These are phyloP conservation scores for Fraxinus platypoda DNA, from an alignment of 305 asterid species.

Conservation along the genomic window DNA sequence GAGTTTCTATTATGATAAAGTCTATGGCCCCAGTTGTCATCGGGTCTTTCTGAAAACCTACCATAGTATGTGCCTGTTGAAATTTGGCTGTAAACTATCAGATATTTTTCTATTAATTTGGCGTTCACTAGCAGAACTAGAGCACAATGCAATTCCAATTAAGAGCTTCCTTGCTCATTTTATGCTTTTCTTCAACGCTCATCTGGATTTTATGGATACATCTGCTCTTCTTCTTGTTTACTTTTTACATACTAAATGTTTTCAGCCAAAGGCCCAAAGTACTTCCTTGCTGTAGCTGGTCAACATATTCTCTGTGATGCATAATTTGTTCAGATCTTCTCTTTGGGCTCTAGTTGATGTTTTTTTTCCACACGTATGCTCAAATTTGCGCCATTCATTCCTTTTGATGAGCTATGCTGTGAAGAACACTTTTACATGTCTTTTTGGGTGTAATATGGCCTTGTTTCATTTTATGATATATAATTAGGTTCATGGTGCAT, in stretches of 20 bases:
- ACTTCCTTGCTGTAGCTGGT: not conserved
- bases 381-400: not conserved
- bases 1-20: not conserved
- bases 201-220: not conserved
- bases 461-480: constrained; percentile 21
- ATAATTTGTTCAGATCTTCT: not conserved
- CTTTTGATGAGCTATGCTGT: not conserved
- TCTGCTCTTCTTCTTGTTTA: not conserved
- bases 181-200: not conserved
- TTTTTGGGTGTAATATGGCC: not conserved
- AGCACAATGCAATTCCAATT: not conserved
- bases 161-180: not conserved
- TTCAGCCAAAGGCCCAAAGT: not conserved
- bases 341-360: not conserved
- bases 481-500: constrained; percentile 77
- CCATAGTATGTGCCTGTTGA: not conserved
- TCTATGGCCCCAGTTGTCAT: not conserved
- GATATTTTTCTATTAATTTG: not conserved
- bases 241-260: not conserved
- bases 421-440: constrained; percentile 1
- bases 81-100: not conserved
- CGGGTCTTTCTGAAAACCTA: not conserved
- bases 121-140: not conserved
- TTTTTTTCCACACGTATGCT: not conserved
- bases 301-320: not conserved